Base-by-base conservation (phyloP, 768 basidiomycete genomes). In the Lactifluus pinguis region DNA sequence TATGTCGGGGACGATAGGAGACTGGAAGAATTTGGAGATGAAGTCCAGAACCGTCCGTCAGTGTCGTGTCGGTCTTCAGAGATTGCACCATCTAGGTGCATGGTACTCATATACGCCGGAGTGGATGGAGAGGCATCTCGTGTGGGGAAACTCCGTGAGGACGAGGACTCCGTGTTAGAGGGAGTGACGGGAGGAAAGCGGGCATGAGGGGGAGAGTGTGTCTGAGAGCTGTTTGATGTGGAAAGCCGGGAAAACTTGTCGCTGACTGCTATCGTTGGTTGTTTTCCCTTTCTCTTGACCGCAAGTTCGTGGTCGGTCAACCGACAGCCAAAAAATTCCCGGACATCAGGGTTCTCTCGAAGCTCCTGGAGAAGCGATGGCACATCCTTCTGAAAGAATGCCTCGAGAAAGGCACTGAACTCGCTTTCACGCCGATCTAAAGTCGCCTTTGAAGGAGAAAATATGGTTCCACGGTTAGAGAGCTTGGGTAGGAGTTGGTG, bases 251-350 rank as follows among this genome's bases (percentile, higher is more conserved):
- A 84, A 49, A 76, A 72, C 25, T 25, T 25, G 25, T 25, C 25
- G 25, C 25, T 25, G 25, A 25, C 25, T 42, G 64, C 30, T n/a
- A 62, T 53, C 4, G 50, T 61, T 44, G 65, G 50, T 49, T 49
- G 60, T 65, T 61, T 66, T 11, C 30, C 69, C 58, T 55, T 69
- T 57, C 17, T 47, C 68, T 79, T 83, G 62, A 76, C 75, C 30
- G 76, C 76, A n/a, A 82, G 73, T 56, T 91, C 88, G 61, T 80
- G 71, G 70, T 92, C 90, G 39, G 84, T 74, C 62, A 85, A 76
- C 90, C 90, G 92, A 64, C 80, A 79, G 14, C 82, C 86, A 68
- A 92, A 92, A 72, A 92, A 92, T 69, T 92, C 86, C 3, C 82
- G 82, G 53, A 89, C 79, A 32, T 77, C 69, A 39, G 74, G 76